These are phyloP conservation scores for Diaporthe velutina DNA, from an alignment of 2,329 filamentous ascomycete species.

Conservation along the genomic window DNA sequence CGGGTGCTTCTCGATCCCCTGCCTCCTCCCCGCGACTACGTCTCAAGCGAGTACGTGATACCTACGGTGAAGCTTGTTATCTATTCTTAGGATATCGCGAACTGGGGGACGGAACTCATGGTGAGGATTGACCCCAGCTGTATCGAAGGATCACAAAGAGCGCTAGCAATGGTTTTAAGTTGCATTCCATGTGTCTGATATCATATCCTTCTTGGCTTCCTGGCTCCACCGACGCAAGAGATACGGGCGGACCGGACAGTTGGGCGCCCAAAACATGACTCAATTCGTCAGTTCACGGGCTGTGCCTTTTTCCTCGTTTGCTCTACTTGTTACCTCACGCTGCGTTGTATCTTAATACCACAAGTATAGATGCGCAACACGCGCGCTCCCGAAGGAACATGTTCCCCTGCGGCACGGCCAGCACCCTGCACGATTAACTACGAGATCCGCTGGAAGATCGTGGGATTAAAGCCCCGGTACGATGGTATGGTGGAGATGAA, in stretches of 20 bases:
- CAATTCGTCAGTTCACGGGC: not conserved
- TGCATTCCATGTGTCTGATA: not conserved
- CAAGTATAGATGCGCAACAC: not conserved
- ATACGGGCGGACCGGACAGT: not conserved
- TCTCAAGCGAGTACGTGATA: not conserved
- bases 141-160: not conserved
- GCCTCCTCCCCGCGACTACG: not conserved
- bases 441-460: conserved; percentile 26
- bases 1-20: not conserved
- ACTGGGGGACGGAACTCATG: not conserved
- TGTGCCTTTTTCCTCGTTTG: not conserved
- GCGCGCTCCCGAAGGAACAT: not conserved
- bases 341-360: not conserved
- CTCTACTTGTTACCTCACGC: not conserved
- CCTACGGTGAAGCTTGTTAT: conserved; percentile 2
- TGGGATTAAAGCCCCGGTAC: not conserved
- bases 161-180: conserved; percentile 8
- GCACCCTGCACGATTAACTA: conserved; percentile 29
- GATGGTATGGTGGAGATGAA: no score
- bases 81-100: conserved; percentile 31
- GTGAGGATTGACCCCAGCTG: not conserved
- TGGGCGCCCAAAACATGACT: not conserved
- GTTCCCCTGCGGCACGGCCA: not conserved
- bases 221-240: not conserved
- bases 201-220: not conserved